Conservation (phyloP, 192 early-diverging fungal species). For the Podochytrium sp. region DNA sequence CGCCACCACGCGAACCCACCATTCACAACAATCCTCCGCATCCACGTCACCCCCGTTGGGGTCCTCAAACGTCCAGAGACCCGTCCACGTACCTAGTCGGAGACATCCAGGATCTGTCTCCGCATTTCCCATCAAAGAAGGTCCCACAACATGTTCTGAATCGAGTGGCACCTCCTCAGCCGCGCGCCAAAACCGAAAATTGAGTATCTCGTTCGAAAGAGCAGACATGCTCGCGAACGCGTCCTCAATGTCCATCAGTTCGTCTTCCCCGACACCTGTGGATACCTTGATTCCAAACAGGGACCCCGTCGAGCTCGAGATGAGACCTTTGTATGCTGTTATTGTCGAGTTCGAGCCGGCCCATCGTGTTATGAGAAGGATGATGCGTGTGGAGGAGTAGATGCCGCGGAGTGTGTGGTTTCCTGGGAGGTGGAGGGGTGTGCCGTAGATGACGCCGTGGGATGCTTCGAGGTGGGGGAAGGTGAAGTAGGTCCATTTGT, state of each 20-base stretch:
- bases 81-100: no score
- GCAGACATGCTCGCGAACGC: neutral
- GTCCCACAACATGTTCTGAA: no score
- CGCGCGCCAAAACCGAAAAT: slow-evolving; percentile 13
- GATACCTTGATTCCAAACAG: neutral
- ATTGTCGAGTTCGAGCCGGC: neutral
- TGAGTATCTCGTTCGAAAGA: neutral
- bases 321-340: neutral
- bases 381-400: neutral
- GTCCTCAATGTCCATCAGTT: slow-evolving; percentile 17
- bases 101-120: no score
- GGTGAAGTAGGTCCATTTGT: slow-evolving; percentile 5
- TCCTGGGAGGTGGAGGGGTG: neutral
- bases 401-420: slow-evolving; percentile 16
- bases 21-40: slow-evolving; percentile 1
- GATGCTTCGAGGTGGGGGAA: slow-evolving; percentile 26
- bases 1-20: neutral
- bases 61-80: neutral
- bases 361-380: slow-evolving; percentile 8
- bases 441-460: slow-evolving; percentile 13
- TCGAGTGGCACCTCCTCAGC: no score
- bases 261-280: slow-evolving; percentile 8
- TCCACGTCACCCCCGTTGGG: neutral
- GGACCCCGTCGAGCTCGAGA: neutral
- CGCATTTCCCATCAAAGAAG: no score